Evolutionary conservation across 1,284 basidiomycete species (phyloP).

Genomic region (Fistulina hepatica): DNA sequence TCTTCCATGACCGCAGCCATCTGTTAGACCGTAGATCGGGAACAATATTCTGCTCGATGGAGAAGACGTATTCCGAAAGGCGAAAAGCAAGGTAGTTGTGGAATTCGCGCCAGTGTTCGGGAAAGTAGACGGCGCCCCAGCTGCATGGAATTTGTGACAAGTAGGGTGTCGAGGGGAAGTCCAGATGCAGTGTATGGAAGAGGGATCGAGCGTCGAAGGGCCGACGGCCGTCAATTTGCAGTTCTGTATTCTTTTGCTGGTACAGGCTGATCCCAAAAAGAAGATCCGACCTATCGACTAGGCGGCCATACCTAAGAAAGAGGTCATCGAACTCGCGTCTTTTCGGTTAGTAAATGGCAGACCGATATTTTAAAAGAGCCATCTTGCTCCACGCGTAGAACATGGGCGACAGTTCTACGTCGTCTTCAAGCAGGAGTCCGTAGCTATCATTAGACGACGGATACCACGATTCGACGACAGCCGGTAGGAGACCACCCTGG

Average conservation of each 20-base stretch:
- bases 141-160: conserved; percentile 78
- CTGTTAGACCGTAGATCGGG: conserved; percentile 65
- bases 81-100: conserved; percentile 62
- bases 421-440: conserved; percentile 72
- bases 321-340: background rate
- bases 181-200: conserved; percentile 37
- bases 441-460: conserved; percentile 62
- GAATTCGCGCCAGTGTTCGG: conserved; percentile 76
- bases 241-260: conserved; percentile 71
- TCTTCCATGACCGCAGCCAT: conserved; percentile 78
- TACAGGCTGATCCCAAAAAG: conserved; percentile 76
- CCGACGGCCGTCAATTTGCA: conserved; percentile 55
- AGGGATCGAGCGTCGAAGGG: conserved; percentile 53
- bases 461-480: conserved; percentile 82
- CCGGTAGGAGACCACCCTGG: conserved; percentile 65
- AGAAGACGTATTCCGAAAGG: conserved; percentile 38
- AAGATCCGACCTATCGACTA: conserved; percentile 27
- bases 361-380: conserved; percentile 63
- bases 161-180: conserved; percentile 59
- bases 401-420: conserved; percentile 70
- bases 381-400: conserved; percentile 81
- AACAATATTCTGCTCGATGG: conserved; percentile 42
- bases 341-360: no score
- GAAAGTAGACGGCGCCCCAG: conserved; percentile 86
- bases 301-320: conserved; percentile 42